Conservation (phyloP, 306 rosid genomes). For the Leucaena leucocephala region DNA sequence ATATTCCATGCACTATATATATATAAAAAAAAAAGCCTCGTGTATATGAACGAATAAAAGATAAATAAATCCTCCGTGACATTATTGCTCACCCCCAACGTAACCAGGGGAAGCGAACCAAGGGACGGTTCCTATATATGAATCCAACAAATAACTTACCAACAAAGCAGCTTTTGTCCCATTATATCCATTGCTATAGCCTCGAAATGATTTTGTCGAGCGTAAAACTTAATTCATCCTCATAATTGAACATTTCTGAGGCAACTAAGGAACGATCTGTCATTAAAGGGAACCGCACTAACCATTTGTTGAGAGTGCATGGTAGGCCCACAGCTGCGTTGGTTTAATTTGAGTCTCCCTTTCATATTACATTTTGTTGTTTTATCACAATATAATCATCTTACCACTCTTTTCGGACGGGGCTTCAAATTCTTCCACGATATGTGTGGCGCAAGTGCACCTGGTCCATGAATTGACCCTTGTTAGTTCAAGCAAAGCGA, state of each 20-base stretch:
- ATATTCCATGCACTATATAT: conserved; percentile 22
- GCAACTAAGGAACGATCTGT: conserved; percentile 28
- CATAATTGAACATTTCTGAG: conserved; percentile 34
- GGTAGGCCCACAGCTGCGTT: conserved; percentile 27
- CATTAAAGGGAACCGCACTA: conserved; percentile 26
- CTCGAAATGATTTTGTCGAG: conserved; percentile 53
- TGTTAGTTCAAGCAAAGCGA: too few species aligned
- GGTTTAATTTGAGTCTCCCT: conserved; percentile 2
- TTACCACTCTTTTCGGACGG: not conserved
- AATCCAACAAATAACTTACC: not conserved
- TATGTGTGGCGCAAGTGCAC: too few species aligned
- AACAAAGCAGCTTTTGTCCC: conserved; percentile 7
- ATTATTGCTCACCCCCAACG: not conserved
- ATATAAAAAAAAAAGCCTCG: not conserved
- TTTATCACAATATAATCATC: conserved; percentile 1
- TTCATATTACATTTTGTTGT: not conserved
- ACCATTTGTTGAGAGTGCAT: conserved; percentile 24
- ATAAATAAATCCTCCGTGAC: conserved; percentile 7
- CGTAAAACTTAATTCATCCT: conserved; percentile 33
- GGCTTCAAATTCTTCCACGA: not conserved
- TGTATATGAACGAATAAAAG: conserved; percentile 25
- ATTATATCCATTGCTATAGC: conserved; percentile 11
- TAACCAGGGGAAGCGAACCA: not conserved
- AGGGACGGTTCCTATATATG: not conserved
- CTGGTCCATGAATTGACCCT: too few species aligned